Evolutionary conservation across 495 filamentous ascomycete genomes (phyloP).

Genomic region (Penicillium lagena): DNA sequence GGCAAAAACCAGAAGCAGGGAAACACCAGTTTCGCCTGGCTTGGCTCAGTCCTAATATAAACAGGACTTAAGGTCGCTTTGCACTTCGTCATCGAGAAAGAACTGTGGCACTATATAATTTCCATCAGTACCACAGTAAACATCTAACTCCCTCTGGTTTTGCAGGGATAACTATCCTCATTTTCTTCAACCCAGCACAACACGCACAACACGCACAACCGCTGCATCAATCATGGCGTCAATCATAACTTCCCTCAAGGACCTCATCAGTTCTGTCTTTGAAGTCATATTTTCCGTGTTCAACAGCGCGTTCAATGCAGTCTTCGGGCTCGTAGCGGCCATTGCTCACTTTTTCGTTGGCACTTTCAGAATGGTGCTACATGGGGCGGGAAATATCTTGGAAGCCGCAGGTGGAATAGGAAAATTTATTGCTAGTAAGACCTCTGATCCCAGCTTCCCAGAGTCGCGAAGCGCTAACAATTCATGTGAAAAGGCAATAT

Average conservation of each 20-base stretch:
- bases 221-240: conserved; percentile 7
- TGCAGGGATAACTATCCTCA: no score
- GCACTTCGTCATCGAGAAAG: no score
- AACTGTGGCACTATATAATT: no score
- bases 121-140: no score
- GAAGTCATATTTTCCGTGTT: conserved; percentile 13
- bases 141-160: no score
- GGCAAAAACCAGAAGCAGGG: no score
- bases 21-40: no score
- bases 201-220: no score
- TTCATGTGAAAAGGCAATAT: conserved; percentile 7
- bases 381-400: not conserved
- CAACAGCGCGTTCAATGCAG: conserved; percentile 1
- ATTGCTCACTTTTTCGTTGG: conserved; percentile 4
- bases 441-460: not conserved
- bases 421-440: conserved; percentile 10
- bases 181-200: no score
- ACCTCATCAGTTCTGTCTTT: conserved; percentile 10
- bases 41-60: no score
- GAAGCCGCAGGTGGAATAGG: conserved; percentile 10
- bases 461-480: not conserved
- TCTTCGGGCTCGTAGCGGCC: not conserved
- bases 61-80: no score
- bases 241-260: conserved; percentile 12
- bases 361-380: not conserved